Evolutionary conservation across 495 filamentous ascomycete species (phyloP).

Genomic region (Immersiella caudata): DNA sequence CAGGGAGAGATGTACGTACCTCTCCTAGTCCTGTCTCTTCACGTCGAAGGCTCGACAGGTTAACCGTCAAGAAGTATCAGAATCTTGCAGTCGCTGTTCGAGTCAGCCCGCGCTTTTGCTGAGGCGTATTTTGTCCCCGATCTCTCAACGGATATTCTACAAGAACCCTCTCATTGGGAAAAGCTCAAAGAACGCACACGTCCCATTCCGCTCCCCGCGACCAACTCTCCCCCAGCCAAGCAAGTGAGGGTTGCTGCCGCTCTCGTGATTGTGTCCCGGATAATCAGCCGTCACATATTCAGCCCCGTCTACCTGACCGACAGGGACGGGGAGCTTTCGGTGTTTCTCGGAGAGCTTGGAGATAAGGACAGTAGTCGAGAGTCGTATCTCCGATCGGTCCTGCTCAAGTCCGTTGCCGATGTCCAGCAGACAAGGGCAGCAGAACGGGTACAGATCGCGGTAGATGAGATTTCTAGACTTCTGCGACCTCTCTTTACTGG

Average conservation of each 20-base stretch:
- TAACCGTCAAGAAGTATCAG: neutral
- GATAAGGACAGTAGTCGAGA: slow-evolving; percentile 16
- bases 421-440: neutral
- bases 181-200: neutral
- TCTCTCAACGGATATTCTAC: neutral
- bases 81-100: neutral
- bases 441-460: slow-evolving; percentile 1
- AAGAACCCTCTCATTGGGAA: neutral
- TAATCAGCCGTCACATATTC: slow-evolving; percentile 25
- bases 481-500: neutral
- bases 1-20: too few relatives aligned
- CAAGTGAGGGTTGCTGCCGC: slow-evolving; percentile 32
- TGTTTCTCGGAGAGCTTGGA: slow-evolving; percentile 19
- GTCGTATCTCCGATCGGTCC: slow-evolving; percentile 27
- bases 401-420: slow-evolving; percentile 16
- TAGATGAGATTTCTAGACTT: neutral
- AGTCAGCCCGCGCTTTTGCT: neutral
- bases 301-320: slow-evolving; percentile 27
- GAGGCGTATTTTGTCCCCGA: slow-evolving; percentile 6
- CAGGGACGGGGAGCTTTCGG: slow-evolving; percentile 1
- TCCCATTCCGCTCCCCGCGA: slow-evolving; percentile 25
- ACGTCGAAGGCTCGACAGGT: too few relatives aligned
- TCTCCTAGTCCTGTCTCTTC: too few relatives aligned
- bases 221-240: slow-evolving; percentile 25
- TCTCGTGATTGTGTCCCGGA: slow-evolving; percentile 20